Evolutionary conservation across 768 basidiomycete genomes (phyloP).

Genomic region (Gyrodon lividus): DNA sequence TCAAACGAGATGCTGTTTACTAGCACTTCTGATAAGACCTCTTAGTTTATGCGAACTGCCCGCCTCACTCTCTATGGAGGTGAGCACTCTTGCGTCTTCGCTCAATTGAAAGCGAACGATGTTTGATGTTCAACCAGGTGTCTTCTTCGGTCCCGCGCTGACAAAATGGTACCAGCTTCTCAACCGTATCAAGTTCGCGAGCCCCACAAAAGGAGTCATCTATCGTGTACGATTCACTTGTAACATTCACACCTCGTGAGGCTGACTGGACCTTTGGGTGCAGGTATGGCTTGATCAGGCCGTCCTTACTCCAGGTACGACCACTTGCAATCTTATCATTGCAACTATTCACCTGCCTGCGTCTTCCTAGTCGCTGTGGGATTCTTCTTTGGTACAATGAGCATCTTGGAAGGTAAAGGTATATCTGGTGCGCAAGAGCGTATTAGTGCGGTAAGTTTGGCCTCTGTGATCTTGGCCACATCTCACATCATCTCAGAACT

Average conservation of each 20-base stretch:
- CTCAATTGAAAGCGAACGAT: background rate
- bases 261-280: conserved; percentile 1
- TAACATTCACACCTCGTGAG: background rate
- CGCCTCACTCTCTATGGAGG: conserved; percentile 76
- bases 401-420: conserved; percentile 74
- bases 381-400: conserved; percentile 74
- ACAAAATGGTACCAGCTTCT: conserved; percentile 81
- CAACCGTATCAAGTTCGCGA: conserved; percentile 66
- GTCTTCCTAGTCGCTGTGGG: conserved; percentile 39
- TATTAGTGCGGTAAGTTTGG: conserved; percentile 34
- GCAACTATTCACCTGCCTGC: conserved; percentile 3
- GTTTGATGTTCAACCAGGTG: conserved; percentile 38
- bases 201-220: conserved; percentile 53
- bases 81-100: conserved; percentile 12
- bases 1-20: background rate
- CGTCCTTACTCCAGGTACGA: conserved; percentile 64
- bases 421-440: conserved; percentile 48
- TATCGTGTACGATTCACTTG: conserved; percentile 50
- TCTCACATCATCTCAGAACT: conserved; percentile 45
- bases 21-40: background rate
- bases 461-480: background rate
- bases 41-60: conserved; percentile 59
- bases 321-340: conserved; percentile 4
- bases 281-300: conserved; percentile 85
- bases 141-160: conserved; percentile 76